Conservation (phyloP, 441 rosid species). For the Jatropha podagrica region DNA sequence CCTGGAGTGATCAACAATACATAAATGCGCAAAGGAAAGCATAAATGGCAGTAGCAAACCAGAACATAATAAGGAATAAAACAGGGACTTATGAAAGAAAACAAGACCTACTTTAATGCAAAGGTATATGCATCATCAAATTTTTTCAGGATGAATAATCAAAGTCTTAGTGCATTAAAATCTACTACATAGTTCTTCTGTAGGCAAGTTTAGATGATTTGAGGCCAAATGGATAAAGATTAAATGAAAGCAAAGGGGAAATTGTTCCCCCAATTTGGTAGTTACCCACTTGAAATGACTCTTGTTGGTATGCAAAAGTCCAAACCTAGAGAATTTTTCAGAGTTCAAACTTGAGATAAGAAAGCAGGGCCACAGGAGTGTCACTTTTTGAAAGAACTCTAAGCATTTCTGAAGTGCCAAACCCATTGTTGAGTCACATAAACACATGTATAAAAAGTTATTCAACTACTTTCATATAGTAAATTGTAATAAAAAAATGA, state of each 20-base stretch:
- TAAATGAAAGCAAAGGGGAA: background rate
- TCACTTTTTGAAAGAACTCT: background rate
- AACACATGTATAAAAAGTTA: background rate
- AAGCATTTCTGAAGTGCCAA: background rate
- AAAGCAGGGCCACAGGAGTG: background rate
- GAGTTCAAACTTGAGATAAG: background rate
- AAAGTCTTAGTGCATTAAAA: background rate
- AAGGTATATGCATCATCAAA: background rate
- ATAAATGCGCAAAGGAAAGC: slow-evolving; percentile 6
- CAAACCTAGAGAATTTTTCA: background rate
- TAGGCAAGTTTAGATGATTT: background rate
- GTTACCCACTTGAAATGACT: background rate
- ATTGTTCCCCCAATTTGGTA: background rate
- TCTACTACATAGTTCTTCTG: background rate
- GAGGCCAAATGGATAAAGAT: background rate
- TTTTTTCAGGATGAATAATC: background rate
- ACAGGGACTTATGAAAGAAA: background rate
- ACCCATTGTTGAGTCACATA: no score
- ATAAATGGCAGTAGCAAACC: background rate
- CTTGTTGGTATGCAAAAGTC: background rate
- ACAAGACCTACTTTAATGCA: background rate
- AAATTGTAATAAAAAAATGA: background rate
- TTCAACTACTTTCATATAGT: background rate
- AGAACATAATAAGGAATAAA: slow-evolving; percentile 5
- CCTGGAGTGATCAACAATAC: slow-evolving; percentile 29